phyloP scores from a whole-genome alignment of 2,329 filamentous ascomycete genomes.

The Zymoseptoria pseudotritici region DNA sequence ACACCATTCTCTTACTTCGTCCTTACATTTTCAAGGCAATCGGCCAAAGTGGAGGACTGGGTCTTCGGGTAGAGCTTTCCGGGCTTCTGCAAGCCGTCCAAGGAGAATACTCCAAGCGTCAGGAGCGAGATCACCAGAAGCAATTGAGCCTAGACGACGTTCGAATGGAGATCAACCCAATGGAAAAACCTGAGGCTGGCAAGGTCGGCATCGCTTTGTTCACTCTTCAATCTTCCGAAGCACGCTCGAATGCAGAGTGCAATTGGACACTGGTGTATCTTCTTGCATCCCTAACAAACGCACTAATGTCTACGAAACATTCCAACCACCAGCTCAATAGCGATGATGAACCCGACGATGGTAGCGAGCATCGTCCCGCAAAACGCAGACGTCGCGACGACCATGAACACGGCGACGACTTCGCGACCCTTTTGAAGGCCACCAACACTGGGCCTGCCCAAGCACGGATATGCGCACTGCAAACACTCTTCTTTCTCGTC shows the following conservation, averaged over 20 bases:
- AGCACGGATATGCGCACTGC: constrained; percentile 44
- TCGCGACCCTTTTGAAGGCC: constrained; percentile 34
- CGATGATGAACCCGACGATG: constrained; percentile 9
- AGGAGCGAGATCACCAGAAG: constrained; percentile 49
- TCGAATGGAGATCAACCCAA: constrained; percentile 31
- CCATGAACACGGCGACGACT: constrained; percentile 18
- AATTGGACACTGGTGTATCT: constrained; percentile 32
- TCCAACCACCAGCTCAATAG: constrained; percentile 3
- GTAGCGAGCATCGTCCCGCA: constrained; percentile 12
- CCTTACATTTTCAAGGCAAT: constrained; percentile 34
- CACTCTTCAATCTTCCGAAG: constrained; percentile 25
- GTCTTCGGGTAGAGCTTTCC: constrained; percentile 43
- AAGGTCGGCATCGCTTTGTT: constrained; percentile 12
- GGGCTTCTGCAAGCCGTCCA: constrained; percentile 65
- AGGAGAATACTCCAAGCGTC: constrained; percentile 66
- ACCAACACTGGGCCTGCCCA: constrained; percentile 31
- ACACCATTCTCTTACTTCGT: constrained; percentile 57
- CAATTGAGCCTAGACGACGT: constrained; percentile 74
- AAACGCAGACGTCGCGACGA: constrained; percentile 34
- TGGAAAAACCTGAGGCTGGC: background rate
- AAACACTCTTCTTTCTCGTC: constrained; percentile 45
- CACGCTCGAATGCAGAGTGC: constrained; percentile 26
- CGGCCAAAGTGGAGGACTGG: constrained; percentile 12
- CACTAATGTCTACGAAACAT: constrained; percentile 3
- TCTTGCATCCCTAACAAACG: constrained; percentile 31